These are phyloP conservation scores for Colletotrichum brevisporum DNA, from an alignment of 2,329 filamentous ascomycete species.

Conservation along the genomic window DNA sequence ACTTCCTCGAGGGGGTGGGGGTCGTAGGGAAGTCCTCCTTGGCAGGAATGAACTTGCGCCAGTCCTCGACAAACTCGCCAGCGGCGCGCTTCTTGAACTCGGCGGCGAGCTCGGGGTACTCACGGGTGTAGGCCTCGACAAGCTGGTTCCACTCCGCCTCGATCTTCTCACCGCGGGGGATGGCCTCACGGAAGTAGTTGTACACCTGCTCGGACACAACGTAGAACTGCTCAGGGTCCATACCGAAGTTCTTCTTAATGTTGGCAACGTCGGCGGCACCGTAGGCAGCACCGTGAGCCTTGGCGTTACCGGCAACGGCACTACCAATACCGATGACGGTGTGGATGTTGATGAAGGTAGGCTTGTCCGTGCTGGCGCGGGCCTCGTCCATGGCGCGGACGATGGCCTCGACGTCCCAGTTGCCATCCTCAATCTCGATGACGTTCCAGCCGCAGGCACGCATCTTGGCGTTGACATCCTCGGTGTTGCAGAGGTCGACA, in stretches of 20 bases:
- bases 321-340: slow-evolving; percentile 70
- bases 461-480: slow-evolving; percentile 72
- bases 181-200: slow-evolving; percentile 63
- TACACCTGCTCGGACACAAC: slow-evolving; percentile 61
- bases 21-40: slow-evolving; percentile 59
- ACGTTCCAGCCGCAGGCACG: slow-evolving; percentile 69
- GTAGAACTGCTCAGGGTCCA: slow-evolving; percentile 53
- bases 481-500: slow-evolving; percentile 65
- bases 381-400: slow-evolving; percentile 62
- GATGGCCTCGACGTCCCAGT: slow-evolving; percentile 61
- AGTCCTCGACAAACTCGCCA: slow-evolving; percentile 63
- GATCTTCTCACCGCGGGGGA: slow-evolving; percentile 57
- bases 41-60: slow-evolving; percentile 63
- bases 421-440: slow-evolving; percentile 66
- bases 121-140: slow-evolving; percentile 57
- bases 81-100: slow-evolving; percentile 63
- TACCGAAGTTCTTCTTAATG: slow-evolving; percentile 51
- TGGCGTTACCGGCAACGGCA: slow-evolving; percentile 63
- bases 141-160: slow-evolving; percentile 63
- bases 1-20: slow-evolving; percentile 65
- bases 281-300: slow-evolving; percentile 71
- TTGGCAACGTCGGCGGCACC: slow-evolving; percentile 65
- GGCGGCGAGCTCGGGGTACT: slow-evolving; percentile 63
- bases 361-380: slow-evolving; percentile 59
- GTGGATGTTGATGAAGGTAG: slow-evolving; percentile 70